Conservation (phyloP, 1,284 basidiomycete species). For the Schizopora paradoxa region DNA sequence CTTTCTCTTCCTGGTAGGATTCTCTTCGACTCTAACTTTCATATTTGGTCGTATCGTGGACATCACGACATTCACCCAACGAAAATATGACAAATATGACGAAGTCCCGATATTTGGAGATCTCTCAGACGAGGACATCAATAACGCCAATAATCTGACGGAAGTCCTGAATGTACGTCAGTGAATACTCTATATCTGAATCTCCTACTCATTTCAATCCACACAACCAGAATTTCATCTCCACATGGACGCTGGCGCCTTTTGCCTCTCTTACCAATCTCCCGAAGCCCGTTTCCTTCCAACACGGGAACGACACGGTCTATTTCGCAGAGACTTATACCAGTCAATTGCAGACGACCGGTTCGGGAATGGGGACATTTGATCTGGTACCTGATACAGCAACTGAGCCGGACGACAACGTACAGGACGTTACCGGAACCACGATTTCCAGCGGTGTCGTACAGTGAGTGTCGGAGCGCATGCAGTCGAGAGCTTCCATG, state of each 20-base stretch:
- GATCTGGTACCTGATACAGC: slow-evolving; percentile 25
- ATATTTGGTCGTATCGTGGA: slow-evolving; percentile 4
- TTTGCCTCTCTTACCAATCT: slow-evolving; percentile 27
- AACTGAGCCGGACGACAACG: slow-evolving; percentile 9
- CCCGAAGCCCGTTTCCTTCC: slow-evolving; percentile 25
- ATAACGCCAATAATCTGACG: neutral
- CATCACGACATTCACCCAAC: neutral
- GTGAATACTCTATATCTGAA: neutral
- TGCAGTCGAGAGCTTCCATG: neutral
- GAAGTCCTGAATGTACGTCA: neutral
- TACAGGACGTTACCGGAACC: neutral
- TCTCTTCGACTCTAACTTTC: slow-evolving; percentile 1
- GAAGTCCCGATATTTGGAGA: slow-evolving; percentile 9
- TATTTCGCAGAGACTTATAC: slow-evolving; percentile 34
- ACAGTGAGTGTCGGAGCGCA: slow-evolving; percentile 4
- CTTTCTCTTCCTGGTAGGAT: slow-evolving; percentile 1
- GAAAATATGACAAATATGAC: neutral
- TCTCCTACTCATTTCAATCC: slow-evolving; percentile 3
- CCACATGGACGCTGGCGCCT: slow-evolving; percentile 35
- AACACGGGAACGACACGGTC: slow-evolving; percentile 29
- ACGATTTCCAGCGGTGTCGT: slow-evolving; percentile 4
- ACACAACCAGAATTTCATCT: slow-evolving; percentile 20
- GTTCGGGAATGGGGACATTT: slow-evolving; percentile 35
- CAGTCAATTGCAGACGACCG: slow-evolving; percentile 31
- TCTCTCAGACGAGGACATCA: slow-evolving; percentile 1